phyloP scores from a whole-genome alignment of 345 rosid genomes.

The Populus tremula region DNA sequence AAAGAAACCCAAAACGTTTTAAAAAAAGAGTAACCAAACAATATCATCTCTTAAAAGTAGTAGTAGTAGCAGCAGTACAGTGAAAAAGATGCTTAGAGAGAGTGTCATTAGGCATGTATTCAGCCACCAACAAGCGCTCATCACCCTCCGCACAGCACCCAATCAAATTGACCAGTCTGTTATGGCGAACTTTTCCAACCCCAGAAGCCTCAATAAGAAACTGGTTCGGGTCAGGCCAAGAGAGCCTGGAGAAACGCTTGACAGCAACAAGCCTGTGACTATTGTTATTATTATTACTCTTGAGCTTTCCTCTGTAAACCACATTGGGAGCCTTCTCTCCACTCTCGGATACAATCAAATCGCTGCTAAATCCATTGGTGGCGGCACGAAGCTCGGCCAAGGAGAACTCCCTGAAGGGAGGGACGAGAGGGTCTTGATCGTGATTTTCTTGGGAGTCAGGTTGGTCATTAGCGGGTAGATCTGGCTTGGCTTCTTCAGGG shows the following conservation, averaged over 20 bases:
- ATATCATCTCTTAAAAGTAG: too few species aligned
- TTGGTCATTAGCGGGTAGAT: conserved; percentile 42
- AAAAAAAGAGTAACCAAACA: neutral
- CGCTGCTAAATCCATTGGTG: conserved; percentile 72
- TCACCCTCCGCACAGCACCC: conserved; percentile 97
- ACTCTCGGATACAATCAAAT: conserved; percentile 81
- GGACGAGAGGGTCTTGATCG: conserved; percentile 41
- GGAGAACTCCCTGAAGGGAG: conserved; percentile 66
- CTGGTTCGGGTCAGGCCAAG: conserved; percentile 98
- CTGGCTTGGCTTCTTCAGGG: conserved; percentile 46
- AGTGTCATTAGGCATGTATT: conserved; percentile 92
- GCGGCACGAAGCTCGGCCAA: conserved; percentile 73
- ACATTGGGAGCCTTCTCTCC: conserved; percentile 97
- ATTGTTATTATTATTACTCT: conserved; percentile 34
- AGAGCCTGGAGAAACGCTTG: conserved; percentile 81
- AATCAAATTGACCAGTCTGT: conserved; percentile 84
- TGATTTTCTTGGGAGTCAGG: conserved; percentile 35
- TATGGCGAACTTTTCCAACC: conserved; percentile 81
- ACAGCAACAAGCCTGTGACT: conserved; percentile 52
- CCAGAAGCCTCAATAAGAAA: conserved; percentile 91
- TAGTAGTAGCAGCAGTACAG: conserved; percentile 35
- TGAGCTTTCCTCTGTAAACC: conserved; percentile 78
- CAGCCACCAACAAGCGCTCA: conserved; percentile 87
- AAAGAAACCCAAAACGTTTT: neutral
- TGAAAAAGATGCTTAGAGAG: conserved; percentile 97